phyloP scores from a whole-genome alignment of 768 basidiomycete genomes.

The Serendipita indica region DNA sequence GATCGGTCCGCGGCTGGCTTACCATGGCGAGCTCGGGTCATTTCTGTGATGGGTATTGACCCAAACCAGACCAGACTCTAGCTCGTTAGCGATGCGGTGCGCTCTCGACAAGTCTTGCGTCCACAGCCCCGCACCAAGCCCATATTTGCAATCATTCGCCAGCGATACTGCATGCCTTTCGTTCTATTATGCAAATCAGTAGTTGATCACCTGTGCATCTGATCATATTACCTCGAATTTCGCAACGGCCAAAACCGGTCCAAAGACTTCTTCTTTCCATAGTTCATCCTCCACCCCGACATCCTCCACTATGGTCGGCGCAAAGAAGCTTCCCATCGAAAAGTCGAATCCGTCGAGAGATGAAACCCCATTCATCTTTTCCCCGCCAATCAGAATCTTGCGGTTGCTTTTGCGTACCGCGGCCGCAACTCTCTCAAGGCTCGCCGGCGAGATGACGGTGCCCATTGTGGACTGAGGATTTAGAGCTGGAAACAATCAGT shows the following conservation, averaged over 20 bases:
- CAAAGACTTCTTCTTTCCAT: slow-evolving; percentile 77
- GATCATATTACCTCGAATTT: slow-evolving; percentile 32
- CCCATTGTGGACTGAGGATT: slow-evolving; percentile 67
- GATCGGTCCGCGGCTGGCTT: slow-evolving; percentile 16
- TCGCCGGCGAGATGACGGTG: slow-evolving; percentile 51
- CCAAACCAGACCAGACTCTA: slow-evolving; percentile 72
- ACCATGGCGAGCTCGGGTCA: slow-evolving; percentile 83
- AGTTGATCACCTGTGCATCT: not conserved
- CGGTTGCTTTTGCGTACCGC: slow-evolving; percentile 33
- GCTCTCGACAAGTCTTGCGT: slow-evolving; percentile 58
- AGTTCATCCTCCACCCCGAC: slow-evolving; percentile 43
- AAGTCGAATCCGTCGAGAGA: slow-evolving; percentile 58
- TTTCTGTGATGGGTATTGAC: slow-evolving; percentile 83
- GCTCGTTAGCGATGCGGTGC: slow-evolving; percentile 52
- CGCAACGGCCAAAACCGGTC: slow-evolving; percentile 64
- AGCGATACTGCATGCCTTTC: slow-evolving; percentile 51
- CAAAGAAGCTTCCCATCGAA: slow-evolving; percentile 56
- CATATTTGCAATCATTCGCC: slow-evolving; percentile 68
- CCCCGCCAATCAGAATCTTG: slow-evolving; percentile 46
- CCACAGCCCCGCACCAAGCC: slow-evolving; percentile 71
- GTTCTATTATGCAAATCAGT: slow-evolving; percentile 25
- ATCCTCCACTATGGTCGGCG: slow-evolving; percentile 59
- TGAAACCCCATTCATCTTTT: slow-evolving; percentile 46
- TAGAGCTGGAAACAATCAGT: slow-evolving; percentile 31
- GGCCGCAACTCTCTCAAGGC: slow-evolving; percentile 47